Percentiles rank a stretch among this genome's conserved stretches.
Conservation (phyloP, 2,329 filamentous ascomycete genomes). For the Alternaria sp. region DNA sequence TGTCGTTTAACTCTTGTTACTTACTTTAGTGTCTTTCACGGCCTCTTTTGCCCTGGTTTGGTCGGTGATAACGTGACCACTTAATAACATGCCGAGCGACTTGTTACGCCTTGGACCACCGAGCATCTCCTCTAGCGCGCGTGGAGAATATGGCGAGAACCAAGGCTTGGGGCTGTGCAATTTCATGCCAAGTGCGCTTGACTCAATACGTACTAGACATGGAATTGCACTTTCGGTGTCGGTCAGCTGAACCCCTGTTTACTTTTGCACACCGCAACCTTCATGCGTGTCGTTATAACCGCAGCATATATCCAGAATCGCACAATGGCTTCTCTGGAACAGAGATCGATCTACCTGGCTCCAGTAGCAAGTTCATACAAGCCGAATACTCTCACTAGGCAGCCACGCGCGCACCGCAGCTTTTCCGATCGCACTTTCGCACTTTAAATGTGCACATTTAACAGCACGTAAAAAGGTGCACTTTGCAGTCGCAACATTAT, state of each 20-base stretch:
- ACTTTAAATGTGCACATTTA: not conserved
- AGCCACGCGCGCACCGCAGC: not conserved
- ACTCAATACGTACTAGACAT: constrained; percentile 1
- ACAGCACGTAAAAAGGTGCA: not conserved
- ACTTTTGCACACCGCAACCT: constrained; percentile 10
- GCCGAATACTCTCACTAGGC: not conserved
- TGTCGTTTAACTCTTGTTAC: no score
- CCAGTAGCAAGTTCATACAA: not conserved
- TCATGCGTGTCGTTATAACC: not conserved
- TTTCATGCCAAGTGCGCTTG: not conserved
- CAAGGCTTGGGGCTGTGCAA: not conserved
- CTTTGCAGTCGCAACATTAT: not conserved
- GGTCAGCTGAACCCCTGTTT: not conserved
- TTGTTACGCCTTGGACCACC: no score
- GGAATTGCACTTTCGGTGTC: constrained; percentile 15
- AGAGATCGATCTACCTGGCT: not conserved
- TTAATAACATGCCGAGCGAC: no score
- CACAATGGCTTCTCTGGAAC: not conserved
- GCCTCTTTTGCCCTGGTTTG: no score
- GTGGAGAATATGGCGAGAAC: not conserved
- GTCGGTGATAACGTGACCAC: no score
- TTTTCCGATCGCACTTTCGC: constrained; percentile 1
- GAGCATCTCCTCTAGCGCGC: no score
- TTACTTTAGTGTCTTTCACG: no score
- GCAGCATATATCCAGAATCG: not conserved